Evolutionary conservation across 129 eudicot species (phyloP).

Genomic region (Apium graveolens): DNA sequence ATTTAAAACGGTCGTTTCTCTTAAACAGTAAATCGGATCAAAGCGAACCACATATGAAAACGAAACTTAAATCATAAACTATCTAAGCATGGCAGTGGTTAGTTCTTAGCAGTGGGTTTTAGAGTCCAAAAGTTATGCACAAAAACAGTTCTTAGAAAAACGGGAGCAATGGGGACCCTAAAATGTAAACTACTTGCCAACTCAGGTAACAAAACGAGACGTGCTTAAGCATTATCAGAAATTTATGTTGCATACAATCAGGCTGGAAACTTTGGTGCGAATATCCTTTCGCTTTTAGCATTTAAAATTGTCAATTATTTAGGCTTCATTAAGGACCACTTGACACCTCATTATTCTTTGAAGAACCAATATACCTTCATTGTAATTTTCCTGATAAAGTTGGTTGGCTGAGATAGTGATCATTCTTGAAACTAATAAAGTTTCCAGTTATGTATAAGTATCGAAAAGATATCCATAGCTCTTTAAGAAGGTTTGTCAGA

Average conservation of each 20-base stretch:
- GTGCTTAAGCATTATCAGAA: background rate
- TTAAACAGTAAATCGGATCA: too few relatives aligned
- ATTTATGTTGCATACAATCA: background rate
- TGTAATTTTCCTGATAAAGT: constrained; percentile 2
- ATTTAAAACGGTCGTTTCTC: too few relatives aligned
- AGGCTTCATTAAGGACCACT: constrained; percentile 10
- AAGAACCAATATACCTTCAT: constrained; percentile 14
- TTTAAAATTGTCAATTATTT: background rate
- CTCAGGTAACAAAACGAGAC: background rate
- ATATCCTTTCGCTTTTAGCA: background rate
- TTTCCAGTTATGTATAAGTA: background rate
- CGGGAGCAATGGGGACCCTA: too few relatives aligned
- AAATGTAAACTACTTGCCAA: background rate
- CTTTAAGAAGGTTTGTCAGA: background rate
- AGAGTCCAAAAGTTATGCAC: too few relatives aligned
- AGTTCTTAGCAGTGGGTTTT: too few relatives aligned
- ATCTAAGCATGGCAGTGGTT: too few relatives aligned
- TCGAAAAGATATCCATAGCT: background rate
- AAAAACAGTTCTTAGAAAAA: too few relatives aligned
- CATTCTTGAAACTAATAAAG: background rate
- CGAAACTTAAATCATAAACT: too few relatives aligned
- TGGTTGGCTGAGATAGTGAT: constrained; percentile 14
- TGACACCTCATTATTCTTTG: background rate
- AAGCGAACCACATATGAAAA: too few relatives aligned
- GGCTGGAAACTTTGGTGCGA: background rate